Base-by-base conservation (phyloP, 352 stramenopile species). In the Phytophthora aleatoria region DNA sequence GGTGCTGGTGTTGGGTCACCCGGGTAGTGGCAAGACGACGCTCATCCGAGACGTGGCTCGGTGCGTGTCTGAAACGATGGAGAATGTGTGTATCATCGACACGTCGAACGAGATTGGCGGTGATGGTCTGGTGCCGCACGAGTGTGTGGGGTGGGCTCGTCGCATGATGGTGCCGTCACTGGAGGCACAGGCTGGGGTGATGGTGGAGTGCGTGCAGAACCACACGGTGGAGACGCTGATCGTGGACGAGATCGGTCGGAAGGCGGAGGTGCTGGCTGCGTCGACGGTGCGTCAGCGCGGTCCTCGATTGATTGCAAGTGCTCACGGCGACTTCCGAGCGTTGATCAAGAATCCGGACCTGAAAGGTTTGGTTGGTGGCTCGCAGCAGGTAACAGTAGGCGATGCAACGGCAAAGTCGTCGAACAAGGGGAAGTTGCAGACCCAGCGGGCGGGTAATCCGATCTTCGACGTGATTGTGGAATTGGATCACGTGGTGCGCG, bases 161-260 rank as follows among this genome's bases (percentile, higher is more conserved):
- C 83, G 89, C 30, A 91, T 96, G 79, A 94, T 95, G 84, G 89
- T 97, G 12, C 60, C 59, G 31, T 81, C 71, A n/a, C 63, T 95
- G 1, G 73, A 90, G 38, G 67, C 77, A 8, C 89, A 95, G 69
- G 74, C 70, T 15, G 57, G 66, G 16, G 78, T 95, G 3, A 97
- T 97, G 90, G 75, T 95, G 45, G 90, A 97, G 75, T 93, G 81
- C 50, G 84, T 97, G 26, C 89, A 97, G 59, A 97, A 97, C 65
- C 87, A 97, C 70, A 96, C 88, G 8, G 90, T 95, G 15, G 58
- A 89, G 52, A 91, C 83, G 26, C 79, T 97, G 42, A 84, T 97
- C 30, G 81, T 97, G 47, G 91, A 98, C 70, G 90, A 98, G 64
- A 94, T 97, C 62, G 84, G 88, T 38, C 74, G 87, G 30, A 81